Conservation (phyloP, 2,329 filamentous ascomycete species). For the Penicillium frequentans region DNA sequence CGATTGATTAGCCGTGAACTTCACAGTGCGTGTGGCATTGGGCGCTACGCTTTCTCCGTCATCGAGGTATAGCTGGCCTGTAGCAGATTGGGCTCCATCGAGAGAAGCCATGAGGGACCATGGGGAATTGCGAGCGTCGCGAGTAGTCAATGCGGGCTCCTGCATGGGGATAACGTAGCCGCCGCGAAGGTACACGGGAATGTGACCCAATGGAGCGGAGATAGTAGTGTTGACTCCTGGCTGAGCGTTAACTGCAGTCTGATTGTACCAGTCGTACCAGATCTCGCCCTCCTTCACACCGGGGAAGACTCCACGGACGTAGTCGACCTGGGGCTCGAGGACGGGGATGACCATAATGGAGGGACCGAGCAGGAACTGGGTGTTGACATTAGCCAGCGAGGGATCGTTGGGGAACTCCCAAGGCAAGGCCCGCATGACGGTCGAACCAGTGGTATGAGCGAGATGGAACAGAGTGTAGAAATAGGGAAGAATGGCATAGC, state of each 20-base stretch:
- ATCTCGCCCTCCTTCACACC: conserved; percentile 59
- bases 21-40: conserved; percentile 56
- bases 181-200: conserved; percentile 70
- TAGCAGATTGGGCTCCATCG: conserved; percentile 54
- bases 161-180: conserved; percentile 68
- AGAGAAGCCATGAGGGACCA: conserved; percentile 69
- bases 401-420: conserved; percentile 77
- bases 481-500: conserved; percentile 71
- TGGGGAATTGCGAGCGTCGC: conserved; percentile 60
- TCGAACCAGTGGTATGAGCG: conserved; percentile 65
- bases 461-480: conserved; percentile 72
- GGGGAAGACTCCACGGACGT: conserved; percentile 69
- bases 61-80: conserved; percentile 68
- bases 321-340: conserved; percentile 59
- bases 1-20: conserved; percentile 31
- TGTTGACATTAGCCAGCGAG: conserved; percentile 63
- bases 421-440: conserved; percentile 69
- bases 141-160: conserved; percentile 66
- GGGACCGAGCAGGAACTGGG: conserved; percentile 70
- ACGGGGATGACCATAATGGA: conserved; percentile 68
- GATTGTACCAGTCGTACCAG: conserved; percentile 83
- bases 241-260: conserved; percentile 52
- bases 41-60: conserved; percentile 69
- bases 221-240: conserved; percentile 61
- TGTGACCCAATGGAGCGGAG: conserved; percentile 63